These are phyloP conservation scores for Annulohypoxylon bovei DNA, from an alignment of 495 filamentous ascomycete genomes.

Conservation along the genomic window DNA sequence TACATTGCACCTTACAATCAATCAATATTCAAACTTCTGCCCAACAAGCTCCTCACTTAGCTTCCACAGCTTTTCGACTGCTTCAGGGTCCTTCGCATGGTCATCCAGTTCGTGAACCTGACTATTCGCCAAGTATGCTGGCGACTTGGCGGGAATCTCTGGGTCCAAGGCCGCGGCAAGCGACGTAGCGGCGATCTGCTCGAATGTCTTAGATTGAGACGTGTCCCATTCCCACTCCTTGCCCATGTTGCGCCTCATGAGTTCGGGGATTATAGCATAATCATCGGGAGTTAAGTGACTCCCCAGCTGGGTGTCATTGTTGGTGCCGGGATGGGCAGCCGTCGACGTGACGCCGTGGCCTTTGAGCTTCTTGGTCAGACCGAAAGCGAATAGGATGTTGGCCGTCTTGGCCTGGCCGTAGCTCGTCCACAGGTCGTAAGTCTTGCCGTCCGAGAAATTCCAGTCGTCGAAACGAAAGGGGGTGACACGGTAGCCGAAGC, in stretches of 20 bases:
- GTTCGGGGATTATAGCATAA: conserved; percentile 9
- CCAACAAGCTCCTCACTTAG: conserved; percentile 61
- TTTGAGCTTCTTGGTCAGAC: conserved; percentile 48
- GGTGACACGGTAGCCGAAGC: conserved; percentile 35
- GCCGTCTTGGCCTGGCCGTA: conserved; percentile 62
- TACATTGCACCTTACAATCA: not conserved
- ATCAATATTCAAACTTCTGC: conserved; percentile 51
- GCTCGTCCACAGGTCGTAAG: conserved; percentile 53
- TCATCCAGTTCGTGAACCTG: conserved; percentile 28
- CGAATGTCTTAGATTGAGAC: conserved; percentile 12
- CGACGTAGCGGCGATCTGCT: conserved; percentile 33
- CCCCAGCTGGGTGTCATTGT: conserved; percentile 9
- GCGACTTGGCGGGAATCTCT: conserved; percentile 30
- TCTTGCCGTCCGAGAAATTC: conserved; percentile 49
- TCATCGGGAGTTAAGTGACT: conserved; percentile 21
- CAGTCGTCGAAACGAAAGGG: conserved; percentile 50
- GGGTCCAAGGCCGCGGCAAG: conserved; percentile 36
- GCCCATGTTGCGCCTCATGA: conserved; percentile 24
- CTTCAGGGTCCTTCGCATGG: conserved; percentile 46
- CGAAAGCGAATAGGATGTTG: conserved; percentile 58
- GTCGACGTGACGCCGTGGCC: conserved; percentile 43
- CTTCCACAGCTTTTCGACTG: conserved; percentile 57
- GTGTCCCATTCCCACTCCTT: conserved; percentile 21
- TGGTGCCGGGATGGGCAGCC: conserved; percentile 53
- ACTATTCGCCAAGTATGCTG: conserved; percentile 29